Percentiles rank a stretch among this genome's conserved stretches.
phyloP scores from a whole-genome alignment of 129 eudicot species.

The Lactuca sativa region DNA sequence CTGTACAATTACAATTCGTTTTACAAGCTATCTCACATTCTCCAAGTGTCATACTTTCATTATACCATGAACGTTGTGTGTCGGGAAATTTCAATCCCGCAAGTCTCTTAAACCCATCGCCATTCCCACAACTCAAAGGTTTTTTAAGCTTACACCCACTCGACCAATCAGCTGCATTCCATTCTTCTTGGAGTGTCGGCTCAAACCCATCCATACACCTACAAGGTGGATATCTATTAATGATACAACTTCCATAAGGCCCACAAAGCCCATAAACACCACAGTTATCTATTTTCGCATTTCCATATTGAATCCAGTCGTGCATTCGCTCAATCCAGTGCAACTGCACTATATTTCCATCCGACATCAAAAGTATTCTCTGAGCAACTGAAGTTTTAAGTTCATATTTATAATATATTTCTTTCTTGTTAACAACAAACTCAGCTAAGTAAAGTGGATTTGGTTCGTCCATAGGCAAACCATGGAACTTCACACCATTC shows the following conservation, averaged over 20 bases:
- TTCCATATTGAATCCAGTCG: background rate
- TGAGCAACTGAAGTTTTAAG: conserved; percentile 6
- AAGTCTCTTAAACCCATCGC: conserved; percentile 28
- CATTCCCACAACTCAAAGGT: conserved; percentile 2
- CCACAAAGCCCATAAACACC: conserved; percentile 36
- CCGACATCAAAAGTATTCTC: conserved; percentile 11
- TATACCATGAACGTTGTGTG: conserved; percentile 25
- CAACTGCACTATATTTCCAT: conserved; percentile 18
- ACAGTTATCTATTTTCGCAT: background rate
- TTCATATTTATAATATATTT: conserved; percentile 19
- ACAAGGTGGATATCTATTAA: conserved; percentile 22
- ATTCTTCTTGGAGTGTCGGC: background rate
- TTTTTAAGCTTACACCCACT: conserved; percentile 7
- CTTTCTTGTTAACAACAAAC: conserved; percentile 17
- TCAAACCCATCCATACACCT: conserved; percentile 17
- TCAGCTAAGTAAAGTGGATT: background rate
- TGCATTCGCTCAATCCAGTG: conserved; percentile 14
- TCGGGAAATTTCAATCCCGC: conserved; percentile 31
- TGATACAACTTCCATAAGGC: conserved; percentile 26
- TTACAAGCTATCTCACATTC: conserved; percentile 32
- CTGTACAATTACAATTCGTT: conserved; percentile 35
- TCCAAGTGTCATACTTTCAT: conserved; percentile 29
- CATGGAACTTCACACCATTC: conserved; percentile 37
- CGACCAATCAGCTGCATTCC: conserved; percentile 28
- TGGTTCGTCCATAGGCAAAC: background rate